Conservation (phyloP, 1,139 yeast species). For the Candida smagusa region DNA sequence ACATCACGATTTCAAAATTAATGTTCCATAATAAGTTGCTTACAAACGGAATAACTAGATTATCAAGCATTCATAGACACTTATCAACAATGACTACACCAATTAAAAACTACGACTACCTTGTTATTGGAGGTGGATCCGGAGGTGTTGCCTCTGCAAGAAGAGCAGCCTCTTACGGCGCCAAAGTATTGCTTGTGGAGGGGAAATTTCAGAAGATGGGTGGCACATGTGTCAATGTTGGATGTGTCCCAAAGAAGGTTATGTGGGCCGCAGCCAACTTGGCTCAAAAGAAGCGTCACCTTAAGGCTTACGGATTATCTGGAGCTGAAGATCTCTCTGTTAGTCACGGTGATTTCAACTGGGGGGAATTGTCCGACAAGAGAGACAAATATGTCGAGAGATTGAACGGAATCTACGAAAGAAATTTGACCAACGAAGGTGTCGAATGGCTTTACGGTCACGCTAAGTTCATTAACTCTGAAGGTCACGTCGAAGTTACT, state of each 20-base stretch:
- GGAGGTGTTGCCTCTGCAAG: slow-evolving; percentile 99
- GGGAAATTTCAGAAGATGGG: slow-evolving; percentile 69
- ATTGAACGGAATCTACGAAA: slow-evolving; percentile 88
- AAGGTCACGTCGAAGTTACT: slow-evolving; percentile 77
- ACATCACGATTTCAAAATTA: slow-evolving; percentile 1
- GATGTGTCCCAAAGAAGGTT: slow-evolving; percentile 97
- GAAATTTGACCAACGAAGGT: slow-evolving; percentile 81
- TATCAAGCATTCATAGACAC: slow-evolving; percentile 20
- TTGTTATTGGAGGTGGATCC: slow-evolving; percentile 99
- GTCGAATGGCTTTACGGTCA: slow-evolving; percentile 87
- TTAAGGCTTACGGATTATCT: slow-evolving; percentile 76
- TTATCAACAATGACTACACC: slow-evolving; percentile 20
- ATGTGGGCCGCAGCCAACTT: slow-evolving; percentile 97
- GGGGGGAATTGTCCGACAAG: slow-evolving; percentile 77
- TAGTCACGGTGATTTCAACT: slow-evolving; percentile 60
- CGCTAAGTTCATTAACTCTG: slow-evolving; percentile 64
- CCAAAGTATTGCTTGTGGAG: slow-evolving; percentile 80
- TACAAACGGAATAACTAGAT: slow-evolving; percentile 5
- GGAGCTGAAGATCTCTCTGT: slow-evolving; percentile 53
- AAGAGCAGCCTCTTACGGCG: slow-evolving; percentile 93
- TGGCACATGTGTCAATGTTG: slow-evolving; percentile 98
- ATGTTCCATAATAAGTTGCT: slow-evolving; percentile 8
- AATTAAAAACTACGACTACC: slow-evolving; percentile 70
- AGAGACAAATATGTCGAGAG: slow-evolving; percentile 88
- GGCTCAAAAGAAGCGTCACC: slow-evolving; percentile 71